A percentile compares a stretch with the other conserved stretches of the same genome.
Conservation (phyloP, 164 flowering plant species). For the Umbilicus rupestris region DNA sequence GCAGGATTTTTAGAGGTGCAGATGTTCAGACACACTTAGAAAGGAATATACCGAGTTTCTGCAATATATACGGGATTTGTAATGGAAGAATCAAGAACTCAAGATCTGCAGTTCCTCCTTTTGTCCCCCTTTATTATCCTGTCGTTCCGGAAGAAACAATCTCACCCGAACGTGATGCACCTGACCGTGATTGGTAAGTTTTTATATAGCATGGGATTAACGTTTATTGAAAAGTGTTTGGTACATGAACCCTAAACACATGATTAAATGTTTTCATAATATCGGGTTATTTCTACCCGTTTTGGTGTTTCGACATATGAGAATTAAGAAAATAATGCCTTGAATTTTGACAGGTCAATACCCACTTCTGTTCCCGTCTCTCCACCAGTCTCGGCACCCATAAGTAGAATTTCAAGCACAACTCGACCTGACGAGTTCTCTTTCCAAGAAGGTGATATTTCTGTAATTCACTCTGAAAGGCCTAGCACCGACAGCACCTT, state of each 20-base stretch:
- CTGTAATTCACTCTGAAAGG: not conserved
- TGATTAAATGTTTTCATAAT: too few relatives aligned
- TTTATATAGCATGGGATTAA: not conserved
- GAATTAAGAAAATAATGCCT: not conserved
- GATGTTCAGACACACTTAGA: not conserved
- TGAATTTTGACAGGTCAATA: not conserved
- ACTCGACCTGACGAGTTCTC: not conserved
- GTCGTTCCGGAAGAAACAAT: not conserved
- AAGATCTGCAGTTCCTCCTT: not conserved
- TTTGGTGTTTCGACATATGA: too few relatives aligned
- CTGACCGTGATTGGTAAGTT: not conserved
- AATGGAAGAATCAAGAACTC: not conserved
- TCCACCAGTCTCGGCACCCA: not conserved
- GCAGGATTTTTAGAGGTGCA: conserved; percentile 4
- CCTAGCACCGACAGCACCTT: not conserved
- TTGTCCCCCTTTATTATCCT: not conserved
- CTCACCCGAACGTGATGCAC: not conserved
- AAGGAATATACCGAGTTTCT: not conserved
- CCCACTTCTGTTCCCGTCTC: not conserved
- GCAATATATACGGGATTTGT: not conserved
- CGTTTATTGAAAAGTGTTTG: too few relatives aligned
- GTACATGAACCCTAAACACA: too few relatives aligned
- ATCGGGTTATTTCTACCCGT: too few relatives aligned
- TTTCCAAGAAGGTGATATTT: not conserved
- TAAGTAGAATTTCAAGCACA: not conserved